phyloP scores from a whole-genome alignment of 345 rosid genomes.

The Boechera stricta region DNA sequence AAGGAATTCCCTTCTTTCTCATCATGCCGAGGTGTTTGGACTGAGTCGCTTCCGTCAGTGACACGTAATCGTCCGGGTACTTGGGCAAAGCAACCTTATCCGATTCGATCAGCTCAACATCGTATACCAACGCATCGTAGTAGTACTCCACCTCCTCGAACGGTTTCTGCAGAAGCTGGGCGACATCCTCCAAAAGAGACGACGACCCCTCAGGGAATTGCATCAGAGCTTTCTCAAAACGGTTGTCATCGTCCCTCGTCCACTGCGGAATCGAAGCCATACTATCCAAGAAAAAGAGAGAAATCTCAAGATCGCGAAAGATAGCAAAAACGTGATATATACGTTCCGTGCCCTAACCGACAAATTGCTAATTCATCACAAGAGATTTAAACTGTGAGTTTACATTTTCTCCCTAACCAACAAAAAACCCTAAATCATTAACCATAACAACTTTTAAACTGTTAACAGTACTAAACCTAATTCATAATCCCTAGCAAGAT shows the following conservation, averaged over 20 bases:
- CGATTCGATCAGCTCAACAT: slow-evolving; percentile 59
- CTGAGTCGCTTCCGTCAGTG: neutral
- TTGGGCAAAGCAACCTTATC: slow-evolving; percentile 50
- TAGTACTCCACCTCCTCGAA: slow-evolving; percentile 48
- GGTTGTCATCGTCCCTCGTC: slow-evolving; percentile 37
- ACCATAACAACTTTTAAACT: neutral
- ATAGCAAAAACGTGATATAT: too few relatives aligned
- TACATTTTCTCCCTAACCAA: neutral
- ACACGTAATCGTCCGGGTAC: slow-evolving; percentile 33
- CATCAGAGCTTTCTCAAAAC: slow-evolving; percentile 46
- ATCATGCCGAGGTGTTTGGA: neutral
- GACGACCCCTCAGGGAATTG: slow-evolving; percentile 41
- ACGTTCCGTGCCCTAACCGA: too few relatives aligned
- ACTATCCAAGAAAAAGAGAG: too few relatives aligned
- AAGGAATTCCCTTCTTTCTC: slow-evolving; percentile 56
- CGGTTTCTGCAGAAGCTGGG: slow-evolving; percentile 48
- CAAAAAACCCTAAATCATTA: neutral
- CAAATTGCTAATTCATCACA: slow-evolving; percentile 4
- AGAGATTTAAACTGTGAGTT: too few relatives aligned
- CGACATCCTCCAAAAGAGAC: slow-evolving; percentile 50
- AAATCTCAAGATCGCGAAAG: too few relatives aligned
- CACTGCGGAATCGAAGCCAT: neutral
- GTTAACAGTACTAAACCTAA: neutral
- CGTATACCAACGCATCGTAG: slow-evolving; percentile 55
- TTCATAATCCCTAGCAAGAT: neutral